Evolutionary conservation across 495 filamentous ascomycete genomes (phyloP), one percentile per base, ranked within the genome.

Genomic region (Aspergillus conjunctus): DNA sequence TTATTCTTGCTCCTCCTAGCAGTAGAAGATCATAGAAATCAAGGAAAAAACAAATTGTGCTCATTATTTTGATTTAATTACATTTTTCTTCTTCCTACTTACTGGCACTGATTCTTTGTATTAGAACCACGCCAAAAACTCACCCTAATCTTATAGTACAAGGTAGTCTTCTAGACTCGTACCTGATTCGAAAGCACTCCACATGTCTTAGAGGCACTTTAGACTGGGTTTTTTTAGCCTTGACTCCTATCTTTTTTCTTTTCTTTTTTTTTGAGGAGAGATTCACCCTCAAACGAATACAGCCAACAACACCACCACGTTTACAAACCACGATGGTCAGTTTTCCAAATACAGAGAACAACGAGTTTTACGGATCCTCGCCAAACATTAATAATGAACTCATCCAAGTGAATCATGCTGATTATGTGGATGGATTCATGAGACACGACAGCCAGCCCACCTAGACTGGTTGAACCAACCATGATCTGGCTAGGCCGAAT

Each of bases 371-470:
- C 52, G 32, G 54, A 51, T 32, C 4, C 39, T 52, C 44, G 14
- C 10, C 49, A 33, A 41, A 21, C 58, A 49, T 39, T 45, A 37
- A 33, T 48, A 26, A 58, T 49, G 22, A 26, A 37, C 39, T 54
- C 41, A 32, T 51, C 51, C 34, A 51, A 54, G 58, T 60, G 49
- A 63, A 66, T 58, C 37, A 60, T 60, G 57, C 57, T 63, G 61
- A 62, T 59, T 56, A 51, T 62, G 58, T 53, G 43, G 51, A 43
- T 55, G 44, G 39, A 58, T 56, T 62, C 37, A 58, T 64, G 62
- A 68, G 61, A 68, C 66, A 68, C 66, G 61, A 68, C 62, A 59
- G 54, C 59, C 37, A 53, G 52, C 31, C 56, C 53, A 59, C 58
- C 33, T 11, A 43, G 21, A 10, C 15, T 20, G 54, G 21, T 49